Base-by-base conservation (phyloP, 352 stramenopile species). In the Globisporangium camurandrum region DNA sequence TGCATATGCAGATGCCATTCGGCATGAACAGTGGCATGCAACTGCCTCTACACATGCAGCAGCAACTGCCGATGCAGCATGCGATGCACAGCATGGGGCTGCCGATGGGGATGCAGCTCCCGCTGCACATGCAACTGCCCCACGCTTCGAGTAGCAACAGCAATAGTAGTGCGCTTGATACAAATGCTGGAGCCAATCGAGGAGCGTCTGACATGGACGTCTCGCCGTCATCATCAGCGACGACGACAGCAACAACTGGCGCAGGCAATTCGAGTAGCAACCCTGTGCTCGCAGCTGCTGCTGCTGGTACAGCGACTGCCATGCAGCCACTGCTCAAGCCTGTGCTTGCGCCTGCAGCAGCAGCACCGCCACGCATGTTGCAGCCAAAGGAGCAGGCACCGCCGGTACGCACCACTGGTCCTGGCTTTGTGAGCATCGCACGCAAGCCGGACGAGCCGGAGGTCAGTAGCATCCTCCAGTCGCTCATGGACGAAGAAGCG, bases 401-500 rank as follows among this genome's bases (percentile, higher is more conserved):
- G 30, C 30, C 14, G 14, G 30, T 12, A 34, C 30, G n/a, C n/a
- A n/a, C n/a, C n/a, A n/a, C n/a, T 16, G 46, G 43, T 7, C 57
- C 69, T 19, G 69, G 62, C 10, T 89, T 91, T 46, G 80, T 94
- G 16, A 88, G 48, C 49, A 89, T 94, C 37, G 83, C 83, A 4
- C 68, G 78, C 22, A 91, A 92, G 49, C 83, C 83, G 0, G 80
- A 89, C 28, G 73, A 89, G 46, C 78, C 80, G 0, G 74, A 86
- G 40, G 76, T 92, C 47, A 92, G 80, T 61, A 88, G 70, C 45
- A 92, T 94, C 51, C 62, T 94, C n/a, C 84, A 91, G 54, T 86
- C 76, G 36, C 69, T 94, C 1, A 88, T 94, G 75, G 66, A 89
- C 11, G 83, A 94, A 59, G 80, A 94, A 54, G 79, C 83, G 27